A percentile compares a stretch with the other conserved stretches of the same genome.
phyloP scores from a whole-genome alignment of 108 stramenopile genomes.

The Mediolabrus comicus region DNA sequence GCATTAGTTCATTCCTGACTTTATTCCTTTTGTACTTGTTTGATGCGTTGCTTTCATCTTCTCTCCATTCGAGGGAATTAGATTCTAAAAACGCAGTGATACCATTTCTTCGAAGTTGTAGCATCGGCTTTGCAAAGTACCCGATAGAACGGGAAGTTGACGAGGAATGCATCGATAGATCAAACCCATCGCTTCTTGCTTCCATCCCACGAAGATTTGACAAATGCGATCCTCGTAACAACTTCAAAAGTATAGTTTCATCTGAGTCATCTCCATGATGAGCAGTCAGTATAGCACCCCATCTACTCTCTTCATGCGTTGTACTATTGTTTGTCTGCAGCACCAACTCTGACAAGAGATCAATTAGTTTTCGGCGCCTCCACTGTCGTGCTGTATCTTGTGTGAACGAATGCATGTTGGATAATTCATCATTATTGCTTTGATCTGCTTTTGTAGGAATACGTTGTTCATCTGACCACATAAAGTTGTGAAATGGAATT shows the following conservation, averaged over 20 bases:
- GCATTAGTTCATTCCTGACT: slow-evolving; percentile 84
- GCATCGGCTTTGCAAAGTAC: slow-evolving; percentile 71
- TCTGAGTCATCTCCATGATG: slow-evolving; percentile 86
- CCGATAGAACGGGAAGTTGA: slow-evolving; percentile 10
- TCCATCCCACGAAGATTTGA: slow-evolving; percentile 76
- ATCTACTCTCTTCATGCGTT: background rate
- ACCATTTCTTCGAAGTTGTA: slow-evolving; percentile 61
- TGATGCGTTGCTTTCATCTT: slow-evolving; percentile 72
- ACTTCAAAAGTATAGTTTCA: slow-evolving; percentile 81
- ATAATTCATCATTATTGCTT: background rate
- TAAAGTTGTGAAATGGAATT: slow-evolving; percentile 59
- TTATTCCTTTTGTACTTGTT: slow-evolving; percentile 82
- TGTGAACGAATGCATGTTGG: slow-evolving; percentile 51
- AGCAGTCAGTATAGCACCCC: slow-evolving; percentile 77
- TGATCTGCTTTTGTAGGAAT: background rate
- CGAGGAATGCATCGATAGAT: slow-evolving; percentile 1
- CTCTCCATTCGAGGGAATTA: slow-evolving; percentile 60
- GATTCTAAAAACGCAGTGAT: slow-evolving; percentile 53
- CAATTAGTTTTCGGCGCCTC: slow-evolving; percentile 51
- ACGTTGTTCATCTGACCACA: slow-evolving; percentile 53
- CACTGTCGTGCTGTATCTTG: slow-evolving; percentile 83
- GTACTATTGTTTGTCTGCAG: slow-evolving; percentile 1
- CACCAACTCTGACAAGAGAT: slow-evolving; percentile 35
- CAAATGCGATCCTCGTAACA: slow-evolving; percentile 80
- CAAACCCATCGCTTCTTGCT: slow-evolving; percentile 30